Evolutionary conservation across 1,284 basidiomycete genomes (phyloP), one percentile per base, ranked within the genome.

Genomic region (Ganoderma lingzhi): DNA sequence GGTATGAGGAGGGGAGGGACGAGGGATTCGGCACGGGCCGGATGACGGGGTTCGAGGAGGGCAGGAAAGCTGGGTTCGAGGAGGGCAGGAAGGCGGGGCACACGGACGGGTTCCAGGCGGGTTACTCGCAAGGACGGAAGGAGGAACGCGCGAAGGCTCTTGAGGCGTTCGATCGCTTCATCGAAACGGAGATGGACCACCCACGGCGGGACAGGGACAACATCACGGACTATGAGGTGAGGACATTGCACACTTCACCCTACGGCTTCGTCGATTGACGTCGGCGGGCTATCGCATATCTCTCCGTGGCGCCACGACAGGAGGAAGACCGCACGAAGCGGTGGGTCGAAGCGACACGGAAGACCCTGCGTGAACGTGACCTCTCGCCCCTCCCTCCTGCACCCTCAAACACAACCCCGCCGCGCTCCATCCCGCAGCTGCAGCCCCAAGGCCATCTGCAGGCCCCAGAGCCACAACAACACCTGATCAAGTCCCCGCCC

Each of bases 101-200:
- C 67, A 70, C 76, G n/a, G 79, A 80, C n/a, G 86, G 86, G 1
- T 77, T 79, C 48, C 77, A 82, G 62, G 82, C 85, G 65, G 87
- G 87, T 0, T 76, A 80, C 30, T 82, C 81, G 71, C 76, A 77
- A 5, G 86, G 88, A 41, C 76, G 80, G 72, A 84, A 82, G 67
- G 83, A 87, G 66, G 86, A 89, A 76, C 82, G 87, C 37, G 79
- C 79, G 65, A 83, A 83, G 70, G 88, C 87, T 3, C 71, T 87
- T 32, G 83, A 85, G 66, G 85, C 85, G 10, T 88, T 90, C 78
- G 86, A 89, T 74, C 82, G 82, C 48, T 86, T 88, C 78, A 79
- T 87, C 70, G 81, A 81, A 19, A 79, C 83, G 66, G 85, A 88
- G 71, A 77, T 81, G 70, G 79, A 82, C 76, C 56, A 76, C 69